Evolutionary conservation across 129 eudicot genomes (phyloP), one percentile per base, ranked within the genome.

Genomic region (Artemisia tridentata): DNA sequence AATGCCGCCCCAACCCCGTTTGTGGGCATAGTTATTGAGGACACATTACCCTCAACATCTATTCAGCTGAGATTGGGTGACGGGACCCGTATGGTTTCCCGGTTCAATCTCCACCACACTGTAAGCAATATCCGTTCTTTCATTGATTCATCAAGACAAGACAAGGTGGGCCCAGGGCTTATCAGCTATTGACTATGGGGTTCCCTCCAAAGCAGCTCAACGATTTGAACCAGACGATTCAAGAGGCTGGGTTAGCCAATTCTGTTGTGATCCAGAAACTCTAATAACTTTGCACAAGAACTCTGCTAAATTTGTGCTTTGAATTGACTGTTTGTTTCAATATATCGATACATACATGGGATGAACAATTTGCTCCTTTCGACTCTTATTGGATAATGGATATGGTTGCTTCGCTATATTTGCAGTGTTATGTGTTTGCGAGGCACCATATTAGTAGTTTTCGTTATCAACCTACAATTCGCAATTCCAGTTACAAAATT

Each of bases 191-290:
- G 77, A 84, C 86, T 0, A 84, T 92, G 82, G 96, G 95, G 1
- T 92, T 89, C 80, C 98, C 98, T 62, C 98, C 98, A 17, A 92
- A 89, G 63, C 86, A 82, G 77, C 96, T 92, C 12, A 67, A 70
- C 19, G 89, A 92, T 89, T 82, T 78, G 57, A 85, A 83, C 61
- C 98, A 89, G 90, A 88, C 96, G 5, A 88, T 92, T 50, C 95
- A 89, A 50, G 82, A 84, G 69, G 95, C 98, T 18, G 98, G 95
- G 17, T 72, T 92, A 47, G 96, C 96, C 45, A 92, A 89, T 80
- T 89, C 98, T 0, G 96, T 92, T 43, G 86, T 92, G 13, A 86
- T 92, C 76, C 98, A 92, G 89, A 92, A 85, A 68, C 84, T 89
- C 61, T 91, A 88, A 72, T 50, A 61, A 67, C 67, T 60, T 77